A percentile compares a stretch with the other conserved stretches of the same genome.
These are phyloP conservation scores for Yarrowia osloensis DNA, from an alignment of 805 yeast genomes.

Conservation along the genomic window DNA sequence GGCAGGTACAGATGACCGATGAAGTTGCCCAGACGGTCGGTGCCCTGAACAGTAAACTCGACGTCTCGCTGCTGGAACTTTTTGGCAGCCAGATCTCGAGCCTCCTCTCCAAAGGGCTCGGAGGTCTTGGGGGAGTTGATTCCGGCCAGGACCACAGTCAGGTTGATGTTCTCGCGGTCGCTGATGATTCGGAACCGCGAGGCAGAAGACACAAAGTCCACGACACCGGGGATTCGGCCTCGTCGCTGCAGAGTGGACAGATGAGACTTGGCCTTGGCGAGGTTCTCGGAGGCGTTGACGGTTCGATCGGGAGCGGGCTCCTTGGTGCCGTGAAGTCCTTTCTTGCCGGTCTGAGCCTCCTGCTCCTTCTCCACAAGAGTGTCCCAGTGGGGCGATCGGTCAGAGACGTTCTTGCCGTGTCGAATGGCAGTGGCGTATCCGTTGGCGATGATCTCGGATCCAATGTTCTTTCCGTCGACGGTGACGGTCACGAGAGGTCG, in stretches of 20 bases:
- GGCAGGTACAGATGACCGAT: conserved; percentile 66
- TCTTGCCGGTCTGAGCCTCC: conserved; percentile 55
- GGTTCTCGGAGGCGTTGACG: conserved; percentile 78
- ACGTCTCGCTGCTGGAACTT: conserved; percentile 72
- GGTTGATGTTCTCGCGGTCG: conserved; percentile 69
- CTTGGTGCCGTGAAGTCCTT: conserved; percentile 64
- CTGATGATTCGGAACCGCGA: conserved; percentile 65
- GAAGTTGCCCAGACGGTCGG: conserved; percentile 79
- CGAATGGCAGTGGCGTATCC: conserved; percentile 80
- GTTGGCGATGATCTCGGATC: conserved; percentile 57
- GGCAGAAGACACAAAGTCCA: conserved; percentile 70
- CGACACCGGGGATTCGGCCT: conserved; percentile 63
- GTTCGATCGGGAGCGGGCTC: conserved; percentile 59
- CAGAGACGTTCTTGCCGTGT: conserved; percentile 68
- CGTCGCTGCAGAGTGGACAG: conserved; percentile 68
- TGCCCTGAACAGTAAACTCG: conserved; percentile 63
- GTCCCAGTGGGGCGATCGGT: conserved; percentile 78
- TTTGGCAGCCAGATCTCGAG: conserved; percentile 55
- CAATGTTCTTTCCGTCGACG: conserved; percentile 58
- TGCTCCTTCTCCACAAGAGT: conserved; percentile 68
- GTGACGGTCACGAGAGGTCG: conserved; percentile 65
- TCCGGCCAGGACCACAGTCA: conserved; percentile 77
- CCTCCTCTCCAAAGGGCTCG: conserved; percentile 49
- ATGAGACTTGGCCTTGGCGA: conserved; percentile 71
- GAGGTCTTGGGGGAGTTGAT: conserved; percentile 50